These are phyloP conservation scores for Penicillium sp. DNA, from an alignment of 2,329 filamentous ascomycete genomes.

Conservation along the genomic window DNA sequence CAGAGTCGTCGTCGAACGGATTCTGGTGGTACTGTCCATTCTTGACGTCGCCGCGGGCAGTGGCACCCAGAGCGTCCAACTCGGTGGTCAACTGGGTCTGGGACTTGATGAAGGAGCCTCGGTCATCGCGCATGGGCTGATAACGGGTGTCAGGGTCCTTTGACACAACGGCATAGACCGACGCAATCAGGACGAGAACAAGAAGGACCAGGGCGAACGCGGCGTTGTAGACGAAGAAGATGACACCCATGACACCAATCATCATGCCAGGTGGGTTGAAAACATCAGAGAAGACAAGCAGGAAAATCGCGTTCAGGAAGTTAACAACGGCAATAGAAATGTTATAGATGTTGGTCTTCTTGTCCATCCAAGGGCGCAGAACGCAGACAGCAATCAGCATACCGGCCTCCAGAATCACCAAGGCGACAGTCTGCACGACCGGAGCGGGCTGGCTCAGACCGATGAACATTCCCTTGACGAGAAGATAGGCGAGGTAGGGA, in stretches of 20 bases:
- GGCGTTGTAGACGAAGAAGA: slow-evolving; percentile 86
- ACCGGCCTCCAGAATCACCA: slow-evolving; percentile 77
- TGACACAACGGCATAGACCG: slow-evolving; percentile 75
- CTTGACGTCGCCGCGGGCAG: slow-evolving; percentile 77
- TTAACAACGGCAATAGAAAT: slow-evolving; percentile 88
- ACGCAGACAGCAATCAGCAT: slow-evolving; percentile 76
- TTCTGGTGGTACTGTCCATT: slow-evolving; percentile 56
- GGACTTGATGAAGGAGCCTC: slow-evolving; percentile 96
- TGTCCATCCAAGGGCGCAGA: slow-evolving; percentile 95
- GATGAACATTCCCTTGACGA: slow-evolving; percentile 89
- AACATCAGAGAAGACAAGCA: slow-evolving; percentile 82
- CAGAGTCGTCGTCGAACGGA: slow-evolving; percentile 69
- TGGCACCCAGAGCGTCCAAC: slow-evolving; percentile 83
- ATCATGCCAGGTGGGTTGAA: slow-evolving; percentile 82
- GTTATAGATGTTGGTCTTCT: slow-evolving; percentile 95
- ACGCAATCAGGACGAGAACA: slow-evolving; percentile 75
- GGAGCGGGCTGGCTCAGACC: slow-evolving; percentile 71
- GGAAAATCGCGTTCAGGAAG: slow-evolving; percentile 85
- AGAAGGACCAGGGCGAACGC: slow-evolving; percentile 78
- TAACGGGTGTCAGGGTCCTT: slow-evolving; percentile 95
- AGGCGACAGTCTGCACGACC: slow-evolving; percentile 73
- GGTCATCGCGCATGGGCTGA: slow-evolving; percentile 94
- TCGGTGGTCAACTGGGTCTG: slow-evolving; percentile 83
- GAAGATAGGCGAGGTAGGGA: slow-evolving; percentile 70
- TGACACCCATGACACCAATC: slow-evolving; percentile 81